Base-by-base conservation (phyloP, 257 asterid species). In the Lavandula angustifolia region DNA sequence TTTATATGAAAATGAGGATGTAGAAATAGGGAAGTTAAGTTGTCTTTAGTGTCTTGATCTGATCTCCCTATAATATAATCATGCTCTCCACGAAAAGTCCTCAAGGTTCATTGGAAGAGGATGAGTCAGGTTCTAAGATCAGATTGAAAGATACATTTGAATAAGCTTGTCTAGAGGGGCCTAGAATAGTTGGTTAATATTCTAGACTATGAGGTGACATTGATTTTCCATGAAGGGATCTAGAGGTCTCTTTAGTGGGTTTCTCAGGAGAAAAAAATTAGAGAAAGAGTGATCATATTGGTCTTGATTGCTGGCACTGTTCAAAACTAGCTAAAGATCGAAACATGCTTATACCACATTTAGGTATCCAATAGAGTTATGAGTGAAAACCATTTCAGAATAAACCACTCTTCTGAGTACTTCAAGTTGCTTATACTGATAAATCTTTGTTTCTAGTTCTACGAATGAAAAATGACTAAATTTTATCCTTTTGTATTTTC, bases 401-500 rank as follows among this genome's bases (percentile, higher is more conserved):
- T 37, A 53, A 54, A 38, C 41, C 62, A 49, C 29, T 53, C 32
- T 63, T 48, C 60, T 37, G 42, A 9, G 47, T 62, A 37, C 64
- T 42, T 59, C 62, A n/a, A 50, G 48, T 54, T 74, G 29, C 64
- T 66, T 50, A 40, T 64, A 60, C 43, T 17, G 31, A 27, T 34
- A 9, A 49, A 12, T 33, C 29, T 9, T 48, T 16, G 49, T 8
- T 22, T n/a, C n/a, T n/a, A n/a, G n/a, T 10, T 3, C 44, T 13
- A 27, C 51, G 33, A 72, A 6, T 65, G 56, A 54, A 64, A 42
- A 31, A 37, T 80, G 69, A 76, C 68, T 68, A n/a, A 5, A 41
- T 71, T 48, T 46, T 60, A 34, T 46, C 60, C 46, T 76, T 79
- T 57, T 44, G 52, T 62, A 70, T 76, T 64, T 63, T 59, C 22